These are phyloP conservation scores for Porphyrellus cyaneotinctus DNA, from an alignment of 768 basidiomycete species.

Conservation along the genomic window DNA sequence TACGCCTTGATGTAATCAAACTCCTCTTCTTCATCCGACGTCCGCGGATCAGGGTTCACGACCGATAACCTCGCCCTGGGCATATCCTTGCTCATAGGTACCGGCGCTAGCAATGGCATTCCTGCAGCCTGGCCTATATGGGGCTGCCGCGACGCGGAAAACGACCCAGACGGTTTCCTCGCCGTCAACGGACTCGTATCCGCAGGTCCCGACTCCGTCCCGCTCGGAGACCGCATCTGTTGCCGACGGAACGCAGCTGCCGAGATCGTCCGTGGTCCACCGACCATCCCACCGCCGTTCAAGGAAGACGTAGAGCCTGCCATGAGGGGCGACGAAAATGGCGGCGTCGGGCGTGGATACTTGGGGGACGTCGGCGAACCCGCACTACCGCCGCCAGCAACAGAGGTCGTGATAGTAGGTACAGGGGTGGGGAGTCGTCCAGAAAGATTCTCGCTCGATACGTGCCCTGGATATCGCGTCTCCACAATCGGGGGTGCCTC, in stretches of 20 bases:
- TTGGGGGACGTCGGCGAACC: constrained; percentile 36
- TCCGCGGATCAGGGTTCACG: constrained; percentile 26
- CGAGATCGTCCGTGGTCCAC: constrained; percentile 55
- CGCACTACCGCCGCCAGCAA: background rate
- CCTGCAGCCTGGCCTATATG: constrained; percentile 8
- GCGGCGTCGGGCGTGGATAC: constrained; percentile 37
- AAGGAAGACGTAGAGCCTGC: constrained; percentile 34
- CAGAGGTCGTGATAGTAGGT: background rate
- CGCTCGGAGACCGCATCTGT: constrained; percentile 32
- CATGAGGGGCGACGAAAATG: constrained; percentile 29
- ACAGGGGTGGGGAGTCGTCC: constrained; percentile 8
- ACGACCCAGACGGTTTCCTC: constrained; percentile 40
- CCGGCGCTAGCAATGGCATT: constrained; percentile 30
- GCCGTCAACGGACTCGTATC: constrained; percentile 47
- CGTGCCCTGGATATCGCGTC: background rate
- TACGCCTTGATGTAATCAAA: constrained; percentile 63
- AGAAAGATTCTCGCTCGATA: constrained; percentile 4
- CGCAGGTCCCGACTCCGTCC: constrained; percentile 23
- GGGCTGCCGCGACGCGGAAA: background rate
- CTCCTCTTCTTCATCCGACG: constrained; percentile 34
- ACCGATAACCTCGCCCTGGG: constrained; percentile 23
- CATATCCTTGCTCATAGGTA: background rate
- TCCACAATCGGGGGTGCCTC: constrained; percentile 9
- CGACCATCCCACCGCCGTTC: constrained; percentile 23
- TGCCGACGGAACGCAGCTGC: constrained; percentile 72